A percentile compares a stretch with the other conserved stretches of the same genome.
phyloP scores from a whole-genome alignment of 2,329 filamentous ascomycete genomes.

The Claviceps humidiphila region DNA sequence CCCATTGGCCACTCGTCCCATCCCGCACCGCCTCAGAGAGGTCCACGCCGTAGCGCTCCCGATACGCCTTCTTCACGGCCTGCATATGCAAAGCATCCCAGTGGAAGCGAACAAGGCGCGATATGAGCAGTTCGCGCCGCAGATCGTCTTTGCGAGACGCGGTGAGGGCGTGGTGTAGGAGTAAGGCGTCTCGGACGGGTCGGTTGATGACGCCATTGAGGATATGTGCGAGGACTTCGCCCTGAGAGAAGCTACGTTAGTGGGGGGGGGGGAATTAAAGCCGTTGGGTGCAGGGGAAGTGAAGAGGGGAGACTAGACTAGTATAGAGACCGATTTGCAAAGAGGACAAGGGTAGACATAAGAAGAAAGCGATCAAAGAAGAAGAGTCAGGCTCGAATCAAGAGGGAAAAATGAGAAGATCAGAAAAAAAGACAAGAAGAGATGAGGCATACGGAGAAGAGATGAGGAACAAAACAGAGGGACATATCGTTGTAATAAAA shows the following conservation, averaged over 20 bases:
- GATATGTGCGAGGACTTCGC: slow-evolving; percentile 86
- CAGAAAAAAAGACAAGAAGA: not conserved
- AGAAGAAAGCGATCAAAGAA: not conserved
- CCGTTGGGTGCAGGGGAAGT: too few relatives aligned
- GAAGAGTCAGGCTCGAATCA: not conserved
- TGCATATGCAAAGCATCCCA: slow-evolving; percentile 81
- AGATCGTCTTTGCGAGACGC: slow-evolving; percentile 57
- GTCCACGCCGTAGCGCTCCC: slow-evolving; percentile 59
- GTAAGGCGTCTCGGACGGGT: slow-evolving; percentile 80
- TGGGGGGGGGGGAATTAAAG: too few relatives aligned
- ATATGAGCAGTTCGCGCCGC: slow-evolving; percentile 77
- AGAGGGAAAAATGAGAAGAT: not conserved
- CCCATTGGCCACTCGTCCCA: slow-evolving; percentile 64
- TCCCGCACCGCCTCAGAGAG: slow-evolving; percentile 69
- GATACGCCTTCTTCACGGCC: slow-evolving; percentile 66
- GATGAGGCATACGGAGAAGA: not conserved
- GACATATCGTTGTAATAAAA: slow-evolving; percentile 13
- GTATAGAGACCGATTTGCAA: too few relatives aligned
- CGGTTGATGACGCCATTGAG: slow-evolving; percentile 95
- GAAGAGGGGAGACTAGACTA: too few relatives aligned
- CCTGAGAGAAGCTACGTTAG: slow-evolving; percentile 35
- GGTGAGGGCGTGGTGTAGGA: slow-evolving; percentile 80
- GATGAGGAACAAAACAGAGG: slow-evolving; percentile 13
- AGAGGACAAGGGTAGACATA: not conserved
- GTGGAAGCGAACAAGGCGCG: slow-evolving; percentile 74